Evolutionary conservation across 2,329 filamentous ascomycete genomes (phyloP).

Genomic region (Penicillium sp.): DNA sequence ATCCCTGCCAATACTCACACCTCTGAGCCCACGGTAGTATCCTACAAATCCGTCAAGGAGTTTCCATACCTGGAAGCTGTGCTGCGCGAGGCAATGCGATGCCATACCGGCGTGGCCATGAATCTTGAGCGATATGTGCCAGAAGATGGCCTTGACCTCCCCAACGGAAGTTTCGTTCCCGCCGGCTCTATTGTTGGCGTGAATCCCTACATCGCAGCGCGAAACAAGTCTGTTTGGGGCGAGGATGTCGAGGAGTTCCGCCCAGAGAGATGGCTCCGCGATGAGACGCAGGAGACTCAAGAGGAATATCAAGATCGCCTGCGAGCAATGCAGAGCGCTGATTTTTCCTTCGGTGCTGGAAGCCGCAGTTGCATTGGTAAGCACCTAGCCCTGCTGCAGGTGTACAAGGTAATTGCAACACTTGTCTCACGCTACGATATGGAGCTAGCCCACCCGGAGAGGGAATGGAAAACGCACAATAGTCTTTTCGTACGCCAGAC

Average conservation of each 20-base stretch:
- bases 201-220: slow-evolving; percentile 37
- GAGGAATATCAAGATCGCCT: slow-evolving; percentile 37
- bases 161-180: slow-evolving; percentile 33
- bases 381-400: slow-evolving; percentile 56
- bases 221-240: slow-evolving; percentile 46
- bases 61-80: slow-evolving; percentile 51
- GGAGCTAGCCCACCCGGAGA: slow-evolving; percentile 50
- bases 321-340: slow-evolving; percentile 38
- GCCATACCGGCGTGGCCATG: slow-evolving; percentile 51
- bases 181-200: slow-evolving; percentile 35
- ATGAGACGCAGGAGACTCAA: slow-evolving; percentile 32
- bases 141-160: slow-evolving; percentile 24
- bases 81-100: slow-evolving; percentile 52
- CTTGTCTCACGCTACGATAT: slow-evolving; percentile 53
- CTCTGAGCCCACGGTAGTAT: slow-evolving; percentile 4
- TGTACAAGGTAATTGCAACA: slow-evolving; percentile 59
- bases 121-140: slow-evolving; percentile 53
- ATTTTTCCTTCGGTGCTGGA: slow-evolving; percentile 53
- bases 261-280: slow-evolving; percentile 51
- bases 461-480: slow-evolving; percentile 52
- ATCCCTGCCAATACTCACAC: slow-evolving; percentile 7
- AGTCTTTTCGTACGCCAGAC: slow-evolving; percentile 62
- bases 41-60: slow-evolving; percentile 17
- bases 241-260: slow-evolving; percentile 46
- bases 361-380: slow-evolving; percentile 56